Base-by-base conservation (phyloP, 2,329 filamentous ascomycete species). In the Akanthomyces dipterigenus region DNA sequence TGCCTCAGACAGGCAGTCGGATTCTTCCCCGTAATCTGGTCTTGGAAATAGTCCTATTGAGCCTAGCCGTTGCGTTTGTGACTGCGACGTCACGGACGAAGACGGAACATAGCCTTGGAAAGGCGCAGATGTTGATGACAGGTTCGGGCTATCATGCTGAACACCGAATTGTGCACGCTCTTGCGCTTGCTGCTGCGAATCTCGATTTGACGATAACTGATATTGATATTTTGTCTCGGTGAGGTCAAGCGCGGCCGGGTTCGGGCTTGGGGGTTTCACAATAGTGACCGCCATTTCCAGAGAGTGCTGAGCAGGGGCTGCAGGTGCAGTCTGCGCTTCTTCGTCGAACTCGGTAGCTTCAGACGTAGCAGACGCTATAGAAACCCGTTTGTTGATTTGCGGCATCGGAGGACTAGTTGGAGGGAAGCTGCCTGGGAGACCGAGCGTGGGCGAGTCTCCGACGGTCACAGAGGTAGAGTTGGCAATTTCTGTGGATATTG, bases 271-370 rank as follows among this genome's bases (percentile, higher is more conserved):
- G 26, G 71, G 67, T 55, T 70, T 70, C 28, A 70, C 62, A 51
- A 69, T 64, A 22, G 66, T 67, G 51, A 67, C 66, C 51, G 68
- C 67, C 16, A 68, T 65, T 42, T 69, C 66, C 16, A 65, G 54
- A 12, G 67, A 66, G 26, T 68, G 56, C 12, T 70, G 65, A 26
- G 75, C 70, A 48, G 73, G 75, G 18, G 76, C 67, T 1, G 79
- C 75, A 1, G 80, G 75, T 50, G 86, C 82, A 1, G 81, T 83
- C 69, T 91, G 88, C 24, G 86, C 80, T 66, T 91, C 88, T n/a
- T 79, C 81, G 65, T 92, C 89, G 66, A 91, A 89, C 67, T 90
- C 86, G 0, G 88, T 91, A 8, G 81, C 81, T 46, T 80, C 80
- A n/a, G 86, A 87, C 6, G 75, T 76, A 51, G 75, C 76, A 6